Base-by-base conservation (phyloP, 768 basidiomycete species). In the Nidularia pulvinata region DNA sequence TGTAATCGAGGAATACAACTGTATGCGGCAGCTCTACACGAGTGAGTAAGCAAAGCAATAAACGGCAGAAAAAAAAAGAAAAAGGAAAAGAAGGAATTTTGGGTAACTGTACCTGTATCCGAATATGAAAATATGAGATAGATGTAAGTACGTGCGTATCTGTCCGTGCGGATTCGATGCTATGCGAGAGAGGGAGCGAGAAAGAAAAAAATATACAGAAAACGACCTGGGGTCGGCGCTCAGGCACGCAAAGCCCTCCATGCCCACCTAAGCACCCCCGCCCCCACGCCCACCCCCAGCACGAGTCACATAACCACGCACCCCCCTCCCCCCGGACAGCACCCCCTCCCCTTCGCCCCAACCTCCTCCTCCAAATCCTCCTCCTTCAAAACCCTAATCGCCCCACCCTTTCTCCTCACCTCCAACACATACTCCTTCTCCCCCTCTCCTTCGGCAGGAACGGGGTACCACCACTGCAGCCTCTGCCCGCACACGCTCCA, bases 391-490 rank as follows among this genome's bases (percentile, higher is more conserved):
- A 44, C 42, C 51, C 61, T 62, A 49, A 72, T 53, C n/a, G 52
- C 58, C 16, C 72, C 69, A 1, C 65, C 72, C 43, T 59, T 55
- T 52, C 72, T 60, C 57, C 52, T 62, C 46, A 69, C 66, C 59
- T 69, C 64, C 33, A 70, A 55, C 44, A 67, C 67, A 54, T 74
- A 71, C 64, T 75, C 70, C 61, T 59, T 61, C 52, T 61, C 65
- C 7, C 36, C 58, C 46, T 69, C 65, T 7, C 68, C 71, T 46
- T 59, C 58, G 43, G 46, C 55, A 3, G 77, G 78, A 7, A 75
- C 75, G 51, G 74, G 74, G 59, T 83, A 82, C 79, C 79, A 81
- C 82, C 82, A 83, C 61, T 71, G 67, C 48, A 83, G 53, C 51
- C 65, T 70, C 67, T 83, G 82, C 4, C 82, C 81, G 35, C 75